A percentile compares a stretch with the other conserved stretches of the same genome.
Conservation (phyloP, 169 alveolate genomes). For the Plasmodium sp. region DNA sequence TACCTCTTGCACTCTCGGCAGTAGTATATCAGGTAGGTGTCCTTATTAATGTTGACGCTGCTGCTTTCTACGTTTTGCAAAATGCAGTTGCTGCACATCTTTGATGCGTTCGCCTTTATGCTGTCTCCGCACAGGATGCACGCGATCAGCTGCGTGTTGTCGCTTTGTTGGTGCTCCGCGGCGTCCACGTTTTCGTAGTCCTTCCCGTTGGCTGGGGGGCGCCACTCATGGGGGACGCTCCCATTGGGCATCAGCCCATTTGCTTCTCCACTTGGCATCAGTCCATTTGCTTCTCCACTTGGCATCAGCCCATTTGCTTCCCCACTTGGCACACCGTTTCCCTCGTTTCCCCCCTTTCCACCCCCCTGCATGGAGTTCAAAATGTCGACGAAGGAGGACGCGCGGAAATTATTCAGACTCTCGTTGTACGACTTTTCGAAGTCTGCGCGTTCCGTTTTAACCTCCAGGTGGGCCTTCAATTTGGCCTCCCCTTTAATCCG, state of each 20-base stretch:
- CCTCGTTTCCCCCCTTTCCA: not conserved
- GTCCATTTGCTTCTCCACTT: not conserved
- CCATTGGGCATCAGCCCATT: not conserved
- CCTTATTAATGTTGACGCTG: constrained; percentile 57
- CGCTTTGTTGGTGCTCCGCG: not conserved
- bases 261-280: not conserved
- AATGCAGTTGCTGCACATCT: constrained; percentile 94
- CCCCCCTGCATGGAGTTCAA: constrained; percentile 29
- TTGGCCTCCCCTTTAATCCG: not conserved
- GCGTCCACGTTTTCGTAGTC: constrained; percentile 16
- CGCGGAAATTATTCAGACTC: constrained; percentile 32
- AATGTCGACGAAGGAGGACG: constrained; percentile 67
- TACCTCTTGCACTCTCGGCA: constrained; percentile 95
- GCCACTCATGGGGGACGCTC: not conserved
- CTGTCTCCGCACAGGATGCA: constrained; percentile 95
- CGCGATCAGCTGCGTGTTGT: not conserved
- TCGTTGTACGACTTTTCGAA: constrained; percentile 59
- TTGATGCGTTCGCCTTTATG: constrained; percentile 90
- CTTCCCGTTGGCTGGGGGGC: not conserved
- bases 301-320: not conserved
- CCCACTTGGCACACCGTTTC: not conserved
- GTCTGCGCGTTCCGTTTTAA: not conserved
- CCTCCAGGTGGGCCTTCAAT: not conserved
- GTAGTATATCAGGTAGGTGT: constrained; percentile 80
- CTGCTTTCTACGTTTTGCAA: constrained; percentile 88